Conservation (phyloP, 305 asterid species). For the Rubia peregrina region DNA sequence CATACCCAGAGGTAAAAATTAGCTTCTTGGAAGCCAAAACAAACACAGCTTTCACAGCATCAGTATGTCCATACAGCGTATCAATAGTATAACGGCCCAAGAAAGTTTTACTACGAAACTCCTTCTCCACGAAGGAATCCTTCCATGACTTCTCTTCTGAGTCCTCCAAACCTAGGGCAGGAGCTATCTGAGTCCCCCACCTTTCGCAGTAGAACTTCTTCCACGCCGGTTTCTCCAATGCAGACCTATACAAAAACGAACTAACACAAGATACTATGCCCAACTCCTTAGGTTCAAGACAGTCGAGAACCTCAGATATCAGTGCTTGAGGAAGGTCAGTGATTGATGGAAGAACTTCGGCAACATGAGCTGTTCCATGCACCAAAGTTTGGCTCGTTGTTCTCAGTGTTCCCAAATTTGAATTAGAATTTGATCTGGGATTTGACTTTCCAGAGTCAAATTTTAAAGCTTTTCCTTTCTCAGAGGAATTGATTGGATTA, state of each 20-base stretch:
- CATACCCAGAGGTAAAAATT: constrained; percentile 84
- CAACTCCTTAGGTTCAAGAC: constrained; percentile 79
- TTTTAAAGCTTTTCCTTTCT: constrained; percentile 19
- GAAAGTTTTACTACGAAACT: constrained; percentile 72
- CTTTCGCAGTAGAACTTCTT: constrained; percentile 84
- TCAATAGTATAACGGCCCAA: constrained; percentile 75
- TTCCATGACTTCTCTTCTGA: constrained; percentile 71
- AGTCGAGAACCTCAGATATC: constrained; percentile 66
- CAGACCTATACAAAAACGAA: constrained; percentile 53
- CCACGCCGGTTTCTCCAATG: constrained; percentile 79
- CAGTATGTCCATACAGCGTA: constrained; percentile 74
- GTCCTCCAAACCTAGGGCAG: constrained; percentile 34
- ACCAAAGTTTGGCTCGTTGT: constrained; percentile 12
- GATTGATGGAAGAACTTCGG: constrained; percentile 28
- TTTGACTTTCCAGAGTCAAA: constrained; percentile 26
- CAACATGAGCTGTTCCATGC: constrained; percentile 27
- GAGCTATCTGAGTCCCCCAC: constrained; percentile 63
- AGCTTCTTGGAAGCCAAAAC: constrained; percentile 71
- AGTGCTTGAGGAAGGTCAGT: constrained; percentile 74
- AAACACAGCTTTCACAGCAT: constrained; percentile 74
- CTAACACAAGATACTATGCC: constrained; percentile 78
- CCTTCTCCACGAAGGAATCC: constrained; percentile 79
- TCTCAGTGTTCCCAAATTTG: constrained; percentile 24
- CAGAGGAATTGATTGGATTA: constrained; percentile 14
- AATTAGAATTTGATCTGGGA: constrained; percentile 19